These are phyloP conservation scores for Aspergillus ochraceus DNA, from an alignment of 2,329 filamentous ascomycete species.

Conservation along the genomic window DNA sequence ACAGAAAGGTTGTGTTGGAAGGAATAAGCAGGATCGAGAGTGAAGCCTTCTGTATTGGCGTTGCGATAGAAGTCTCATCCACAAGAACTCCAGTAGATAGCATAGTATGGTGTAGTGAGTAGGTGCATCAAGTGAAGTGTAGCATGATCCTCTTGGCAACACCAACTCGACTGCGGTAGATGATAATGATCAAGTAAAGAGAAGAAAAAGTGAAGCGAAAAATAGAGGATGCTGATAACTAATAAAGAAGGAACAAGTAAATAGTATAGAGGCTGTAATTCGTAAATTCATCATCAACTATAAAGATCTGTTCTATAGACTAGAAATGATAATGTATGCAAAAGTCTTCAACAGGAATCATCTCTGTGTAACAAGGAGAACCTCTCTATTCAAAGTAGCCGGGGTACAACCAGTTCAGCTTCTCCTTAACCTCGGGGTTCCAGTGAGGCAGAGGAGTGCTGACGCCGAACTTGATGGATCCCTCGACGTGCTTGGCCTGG, in stretches of 20 bases:
- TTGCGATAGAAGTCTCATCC: no score
- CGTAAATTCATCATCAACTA: slow-evolving; percentile 13
- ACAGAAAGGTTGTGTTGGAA: no score
- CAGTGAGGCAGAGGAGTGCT: slow-evolving; percentile 81
- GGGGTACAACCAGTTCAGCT: slow-evolving; percentile 83
- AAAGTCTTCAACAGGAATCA: background rate
- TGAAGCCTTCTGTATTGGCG: no score
- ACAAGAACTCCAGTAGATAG: no score
- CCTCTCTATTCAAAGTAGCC: slow-evolving; percentile 61
- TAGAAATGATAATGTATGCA: background rate
- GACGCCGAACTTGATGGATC: slow-evolving; percentile 73
- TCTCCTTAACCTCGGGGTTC: slow-evolving; percentile 72
- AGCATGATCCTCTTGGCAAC: no score
- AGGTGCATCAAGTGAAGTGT: no score
- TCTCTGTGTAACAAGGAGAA: background rate
- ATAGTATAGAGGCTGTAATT: background rate
- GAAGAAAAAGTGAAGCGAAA: no score
- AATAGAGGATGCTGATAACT: background rate
- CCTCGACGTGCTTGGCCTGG: slow-evolving; percentile 76
- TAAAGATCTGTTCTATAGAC: slow-evolving; percentile 3
- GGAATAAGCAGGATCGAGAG: no score
- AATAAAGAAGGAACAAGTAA: background rate
- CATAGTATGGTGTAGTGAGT: no score
- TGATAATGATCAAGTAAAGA: background rate
- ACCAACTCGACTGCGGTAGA: no score